phyloP scores from a whole-genome alignment of 306 rosid species.

The Styphnolobium japonicum region DNA sequence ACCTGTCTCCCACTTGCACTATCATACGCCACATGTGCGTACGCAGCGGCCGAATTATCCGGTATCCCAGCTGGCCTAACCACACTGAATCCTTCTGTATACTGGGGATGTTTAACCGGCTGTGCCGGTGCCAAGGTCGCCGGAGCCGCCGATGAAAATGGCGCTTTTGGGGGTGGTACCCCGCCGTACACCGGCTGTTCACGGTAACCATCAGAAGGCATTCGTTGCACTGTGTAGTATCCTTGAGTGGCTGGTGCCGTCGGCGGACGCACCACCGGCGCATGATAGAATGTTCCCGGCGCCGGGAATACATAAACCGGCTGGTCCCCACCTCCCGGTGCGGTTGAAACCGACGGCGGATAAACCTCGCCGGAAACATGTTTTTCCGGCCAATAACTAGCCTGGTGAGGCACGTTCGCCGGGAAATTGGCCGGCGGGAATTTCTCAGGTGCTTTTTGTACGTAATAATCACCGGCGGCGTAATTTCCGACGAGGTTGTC shows the following conservation, averaged over 20 bases:
- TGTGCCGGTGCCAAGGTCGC: constrained; percentile 44
- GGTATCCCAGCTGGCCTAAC: constrained; percentile 33
- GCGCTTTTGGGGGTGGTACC: constrained; percentile 21
- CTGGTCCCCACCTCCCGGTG: constrained; percentile 46
- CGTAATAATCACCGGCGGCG: constrained; percentile 56
- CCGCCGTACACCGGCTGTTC: constrained; percentile 66
- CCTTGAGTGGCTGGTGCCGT: constrained; percentile 49
- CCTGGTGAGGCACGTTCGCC: constrained; percentile 1
- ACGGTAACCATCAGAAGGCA: constrained; percentile 65
- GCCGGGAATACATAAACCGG: constrained; percentile 64
- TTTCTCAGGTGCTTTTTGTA: constrained; percentile 57
- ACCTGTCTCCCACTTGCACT: constrained; percentile 71
- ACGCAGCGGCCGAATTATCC: constrained; percentile 33
- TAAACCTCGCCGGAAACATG: constrained; percentile 48
- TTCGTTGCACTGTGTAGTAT: constrained; percentile 63
- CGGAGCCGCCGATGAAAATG: constrained; percentile 30
- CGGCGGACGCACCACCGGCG: constrained; percentile 53
- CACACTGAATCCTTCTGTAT: constrained; percentile 54
- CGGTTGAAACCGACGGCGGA: constrained; percentile 33
- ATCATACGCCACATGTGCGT: constrained; percentile 57
- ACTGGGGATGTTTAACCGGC: constrained; percentile 40
- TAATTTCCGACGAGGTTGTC: constrained; percentile 47
- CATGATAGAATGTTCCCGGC: constrained; percentile 51
- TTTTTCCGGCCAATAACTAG: constrained; percentile 67
- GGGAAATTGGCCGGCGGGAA: constrained; percentile 32